Conservation (phyloP, 164 flowering plant species). For the Kingdonia uniflora region DNA sequence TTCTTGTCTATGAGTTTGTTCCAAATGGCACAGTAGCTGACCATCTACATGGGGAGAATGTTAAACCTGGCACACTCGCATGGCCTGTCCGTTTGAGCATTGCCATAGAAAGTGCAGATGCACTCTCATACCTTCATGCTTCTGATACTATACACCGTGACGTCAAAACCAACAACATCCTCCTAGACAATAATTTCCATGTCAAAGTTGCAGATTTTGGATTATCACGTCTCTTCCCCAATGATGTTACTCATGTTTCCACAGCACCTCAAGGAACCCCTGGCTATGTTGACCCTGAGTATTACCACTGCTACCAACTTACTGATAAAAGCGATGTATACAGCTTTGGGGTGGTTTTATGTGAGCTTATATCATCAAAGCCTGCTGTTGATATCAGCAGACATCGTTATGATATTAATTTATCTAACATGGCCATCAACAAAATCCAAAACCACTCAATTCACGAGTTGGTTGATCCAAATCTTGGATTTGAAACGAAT, state of each 20-base stretch:
- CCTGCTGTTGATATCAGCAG: conserved; percentile 68
- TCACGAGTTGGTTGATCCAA: conserved; percentile 50
- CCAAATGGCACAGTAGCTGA: conserved; percentile 70
- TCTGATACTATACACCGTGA: conserved; percentile 70
- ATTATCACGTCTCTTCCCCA: conserved; percentile 61
- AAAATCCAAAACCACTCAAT: conserved; percentile 43
- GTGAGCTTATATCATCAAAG: conserved; percentile 59
- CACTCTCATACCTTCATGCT: conserved; percentile 57
- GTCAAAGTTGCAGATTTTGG: conserved; percentile 89
- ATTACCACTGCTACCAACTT: conserved; percentile 59
- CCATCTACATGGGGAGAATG: conserved; percentile 47
- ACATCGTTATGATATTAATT: conserved; percentile 53
- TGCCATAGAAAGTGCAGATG: conserved; percentile 65
- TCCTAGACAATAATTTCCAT: conserved; percentile 42
- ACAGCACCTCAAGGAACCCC: conserved; percentile 85
- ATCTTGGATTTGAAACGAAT: conserved; percentile 42
- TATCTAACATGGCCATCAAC: conserved; percentile 47
- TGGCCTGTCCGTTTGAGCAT: conserved; percentile 51
- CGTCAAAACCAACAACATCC: conserved; percentile 67
- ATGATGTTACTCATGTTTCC: conserved; percentile 51
- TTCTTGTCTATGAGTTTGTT: conserved; percentile 64
- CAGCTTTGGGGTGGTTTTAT: conserved; percentile 61
- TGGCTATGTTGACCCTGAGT: conserved; percentile 76
- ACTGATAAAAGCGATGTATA: conserved; percentile 65
- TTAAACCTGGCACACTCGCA: conserved; percentile 27